phyloP scores from a whole-genome alignment of 2,329 filamentous ascomycete species.

The Thielaviopsis populi region DNA sequence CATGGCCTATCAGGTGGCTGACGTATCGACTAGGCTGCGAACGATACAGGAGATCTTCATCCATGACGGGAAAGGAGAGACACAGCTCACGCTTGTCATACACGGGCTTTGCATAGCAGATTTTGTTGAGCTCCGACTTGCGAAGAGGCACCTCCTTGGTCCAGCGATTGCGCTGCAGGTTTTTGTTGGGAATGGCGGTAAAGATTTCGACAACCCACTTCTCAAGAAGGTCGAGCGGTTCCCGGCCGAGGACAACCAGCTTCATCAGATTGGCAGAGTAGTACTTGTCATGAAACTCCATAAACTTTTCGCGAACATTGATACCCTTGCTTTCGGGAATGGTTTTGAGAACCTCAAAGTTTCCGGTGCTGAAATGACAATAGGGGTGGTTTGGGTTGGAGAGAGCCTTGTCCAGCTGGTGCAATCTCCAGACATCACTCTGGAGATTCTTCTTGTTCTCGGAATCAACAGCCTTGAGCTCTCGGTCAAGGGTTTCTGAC shows the following conservation, averaged over 20 bases:
- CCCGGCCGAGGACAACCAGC: conserved; percentile 69
- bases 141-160: conserved; percentile 35
- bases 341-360: conserved; percentile 71
- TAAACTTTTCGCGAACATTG: conserved; percentile 79
- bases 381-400: conserved; percentile 79
- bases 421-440: conserved; percentile 72
- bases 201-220: conserved; percentile 76
- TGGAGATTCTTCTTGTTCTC: conserved; percentile 98
- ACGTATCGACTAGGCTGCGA: conserved; percentile 75
- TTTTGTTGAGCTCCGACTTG: conserved; percentile 40
- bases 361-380: conserved; percentile 84
- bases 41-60: conserved; percentile 67
- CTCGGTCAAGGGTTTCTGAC: conserved; percentile 68
- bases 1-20: conserved; percentile 78
- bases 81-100: conserved; percentile 73
- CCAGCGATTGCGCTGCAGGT: conserved; percentile 49
- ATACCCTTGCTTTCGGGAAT: conserved; percentile 64
- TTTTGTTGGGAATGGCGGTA: conserved; percentile 65
- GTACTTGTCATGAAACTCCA: conserved; percentile 75
- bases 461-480: conserved; percentile 78
- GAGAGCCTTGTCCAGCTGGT: conserved; percentile 78
- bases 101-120: conserved; percentile 79
- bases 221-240: conserved; percentile 68
- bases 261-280: conserved; percentile 95
- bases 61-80: conserved; percentile 69